Base-by-base conservation (phyloP, 371 early-diverging fungal species). In the Mucor velutinosus region DNA sequence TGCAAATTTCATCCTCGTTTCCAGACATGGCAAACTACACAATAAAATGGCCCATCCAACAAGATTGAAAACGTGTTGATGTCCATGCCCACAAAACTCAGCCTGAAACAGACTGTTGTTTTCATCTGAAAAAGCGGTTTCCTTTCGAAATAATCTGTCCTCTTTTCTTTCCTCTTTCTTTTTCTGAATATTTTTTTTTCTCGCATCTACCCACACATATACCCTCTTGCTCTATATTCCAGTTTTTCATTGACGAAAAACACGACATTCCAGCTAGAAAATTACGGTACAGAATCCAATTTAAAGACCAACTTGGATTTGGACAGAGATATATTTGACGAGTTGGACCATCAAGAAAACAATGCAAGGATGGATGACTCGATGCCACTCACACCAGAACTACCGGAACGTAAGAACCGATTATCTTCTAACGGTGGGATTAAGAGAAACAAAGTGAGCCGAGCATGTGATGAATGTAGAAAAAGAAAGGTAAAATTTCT, bases 391-490 rank as follows among this genome's bases (percentile, higher is more conserved):
- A 75, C 73, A 35, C 58, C 75, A 65, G 76, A 76, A 63, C 69
- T 74, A 39, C 74, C 65, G 53, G 80, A 79, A 70, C 62, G 63
- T 41, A 66, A 65, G 70, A 60, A 59, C 64, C 69, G 61, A 70
- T 66, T 62, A 64, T 63, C 70, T 49, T 61, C 66, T 58, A 68
- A 56, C 45, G 71, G 65, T 41, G 72, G 71, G 41, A 69, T 66
- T 43, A 80, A 80, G 55, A 56, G 79, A 56, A 80, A 77, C 66
- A 83, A 83, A 73, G 76, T 77, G 37, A 78, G 77, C 47, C 69
- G 77, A 61, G 83, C 83, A 17, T 83, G 83, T 62, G 79, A 80
- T 58, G 83, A 77, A 45, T 83, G 83, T 73, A 74, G 83, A 59
- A 78, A 77, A 70, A 67, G 77, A 76, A 83, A 83, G 79, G 83